Evolutionary conservation across 305 asterid species (phyloP), one percentile per base, ranked within the genome.

Genomic region (Fraxinus ornus): DNA sequence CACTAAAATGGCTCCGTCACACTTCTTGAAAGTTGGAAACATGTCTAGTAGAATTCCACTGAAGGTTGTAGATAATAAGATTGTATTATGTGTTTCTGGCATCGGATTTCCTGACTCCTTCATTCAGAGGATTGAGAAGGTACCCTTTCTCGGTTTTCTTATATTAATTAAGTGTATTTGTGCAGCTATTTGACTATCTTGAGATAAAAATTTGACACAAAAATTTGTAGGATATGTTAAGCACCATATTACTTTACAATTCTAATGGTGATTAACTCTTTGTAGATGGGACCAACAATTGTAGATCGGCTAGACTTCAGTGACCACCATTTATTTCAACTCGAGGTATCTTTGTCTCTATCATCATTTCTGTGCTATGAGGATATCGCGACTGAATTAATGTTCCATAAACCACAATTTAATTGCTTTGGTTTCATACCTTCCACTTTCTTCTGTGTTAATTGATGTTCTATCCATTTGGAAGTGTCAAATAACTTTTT

Each of bases 21-120:
- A 90, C 91, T 92, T 95, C 88, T 75, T 94, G 85, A 84, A 86
- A 66, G 89, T 86, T 76, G 89, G 82, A 77, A 88, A 91, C 66
- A 62, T 78, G 74, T 87, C 94, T 30, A 73, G 86, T 80, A 88
- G 83, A 88, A 73, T 92, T 33, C 62, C 94, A 22, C 86, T 92
- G 88, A 84, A 32, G 75, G 76, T 82, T 52, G 84, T 94, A 71
- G 75, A 64, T 66, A 85, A 89, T 82, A 80, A 26, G 83, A 70
- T 64, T 22, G 86, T 93, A 68, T 87, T 95, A 75, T 95, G 98
- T 87, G 88, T 95, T 82, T 95, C 98, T 30, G 98, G 94, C 80
- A 90, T 95, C 82, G 98, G 97, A 76, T 87, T 76, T 86, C 89
- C 97, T 30, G 93, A 94, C 83, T 93, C 99, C 78, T 95, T 95